Evolutionary conservation across 2,329 filamentous ascomycete species (phyloP).

Genomic region (Fusarium devonianum): DNA sequence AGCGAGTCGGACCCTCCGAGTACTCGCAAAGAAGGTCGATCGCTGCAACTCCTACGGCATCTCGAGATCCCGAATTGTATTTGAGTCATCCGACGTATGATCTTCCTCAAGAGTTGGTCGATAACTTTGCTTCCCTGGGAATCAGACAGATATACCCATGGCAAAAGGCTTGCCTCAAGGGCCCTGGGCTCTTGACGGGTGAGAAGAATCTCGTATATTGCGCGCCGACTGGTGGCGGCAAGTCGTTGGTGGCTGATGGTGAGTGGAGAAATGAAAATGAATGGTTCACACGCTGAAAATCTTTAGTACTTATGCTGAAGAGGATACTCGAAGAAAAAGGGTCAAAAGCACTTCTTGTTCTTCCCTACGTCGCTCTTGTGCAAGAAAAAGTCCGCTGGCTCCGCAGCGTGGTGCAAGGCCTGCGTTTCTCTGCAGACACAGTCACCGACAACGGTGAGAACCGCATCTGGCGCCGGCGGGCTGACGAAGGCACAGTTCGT

Average conservation of each 20-base stretch:
- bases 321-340: constrained; percentile 68
- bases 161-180: constrained; percentile 77
- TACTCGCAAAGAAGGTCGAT: constrained; percentile 64
- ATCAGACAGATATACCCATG: constrained; percentile 79
- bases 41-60: constrained; percentile 61
- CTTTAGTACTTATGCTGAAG: constrained; percentile 73
- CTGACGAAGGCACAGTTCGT: constrained; percentile 65
- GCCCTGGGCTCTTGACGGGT: constrained; percentile 70
- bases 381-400: constrained; percentile 82
- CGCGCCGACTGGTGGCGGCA: constrained; percentile 79
- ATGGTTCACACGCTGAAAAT: constrained; percentile 22
- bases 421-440: constrained; percentile 52
- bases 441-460: constrained; percentile 46
- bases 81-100: constrained; percentile 70
- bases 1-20: constrained; percentile 50
- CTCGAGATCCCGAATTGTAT: constrained; percentile 62
- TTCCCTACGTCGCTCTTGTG: constrained; percentile 81
- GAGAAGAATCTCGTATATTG: constrained; percentile 78
- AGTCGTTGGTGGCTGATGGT: constrained; percentile 74
- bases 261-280: constrained; percentile 26
- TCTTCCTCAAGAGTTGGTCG: constrained; percentile 65
- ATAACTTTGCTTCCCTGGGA: constrained; percentile 71
- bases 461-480: constrained; percentile 60
- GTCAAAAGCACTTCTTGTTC: constrained; percentile 74
- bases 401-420: constrained; percentile 68